Base-by-base conservation (phyloP, 2,329 filamentous ascomycete genomes). In the Pseudopithomyces chartarum region DNA sequence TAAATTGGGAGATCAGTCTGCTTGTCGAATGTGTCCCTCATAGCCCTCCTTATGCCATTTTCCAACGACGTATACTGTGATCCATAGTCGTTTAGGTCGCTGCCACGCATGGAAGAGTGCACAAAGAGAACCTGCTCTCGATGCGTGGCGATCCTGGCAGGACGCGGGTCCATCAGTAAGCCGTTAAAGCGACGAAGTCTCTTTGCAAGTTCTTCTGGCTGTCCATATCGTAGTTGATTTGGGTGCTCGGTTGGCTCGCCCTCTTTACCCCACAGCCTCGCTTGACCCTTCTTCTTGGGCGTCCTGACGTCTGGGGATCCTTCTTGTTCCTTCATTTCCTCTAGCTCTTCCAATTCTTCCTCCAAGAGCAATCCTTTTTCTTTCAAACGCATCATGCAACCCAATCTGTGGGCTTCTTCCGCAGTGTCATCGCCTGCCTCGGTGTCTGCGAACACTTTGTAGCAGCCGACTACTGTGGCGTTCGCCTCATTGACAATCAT, bases 391-490 rank as follows among this genome's bases (percentile, higher is more conserved):
- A n/a, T n/a, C n/a, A n/a, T n/a, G n/a, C n/a, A n/a, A n/a, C n/a
- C n/a, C n/a, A n/a, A n/a, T n/a, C n/a, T n/a, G n/a, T n/a, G n/a
- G n/a, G 3, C 29, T 13, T 23, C 19, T 13, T 36, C 29, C 2
- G 13, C 47, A 8, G 20, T 33, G 3, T 38, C 32, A 13, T 48
- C n/a, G 11, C 34, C 52, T 10, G 1, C 29, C 8, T 54, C 44
- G 5, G 53, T 43, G 23, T 55, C 45, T 13, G 44, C 53, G 20
- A 40, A 36, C 4, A 23, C 13, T 32, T 50, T 55, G 29, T 50
- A 55, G 46, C 53, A 55, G 6, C 53, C 53, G 6, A 55, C 36
- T 19, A 50, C 29, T 11, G 26, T 34, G 19, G 38, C 43, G 2
- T 23, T 32, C 36, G 10, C 39, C 46, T 49, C 46, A 1, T 50